Evolutionary conservation across 495 filamentous ascomycete genomes (phyloP).

Genomic region (Penicillium pancosmium): DNA sequence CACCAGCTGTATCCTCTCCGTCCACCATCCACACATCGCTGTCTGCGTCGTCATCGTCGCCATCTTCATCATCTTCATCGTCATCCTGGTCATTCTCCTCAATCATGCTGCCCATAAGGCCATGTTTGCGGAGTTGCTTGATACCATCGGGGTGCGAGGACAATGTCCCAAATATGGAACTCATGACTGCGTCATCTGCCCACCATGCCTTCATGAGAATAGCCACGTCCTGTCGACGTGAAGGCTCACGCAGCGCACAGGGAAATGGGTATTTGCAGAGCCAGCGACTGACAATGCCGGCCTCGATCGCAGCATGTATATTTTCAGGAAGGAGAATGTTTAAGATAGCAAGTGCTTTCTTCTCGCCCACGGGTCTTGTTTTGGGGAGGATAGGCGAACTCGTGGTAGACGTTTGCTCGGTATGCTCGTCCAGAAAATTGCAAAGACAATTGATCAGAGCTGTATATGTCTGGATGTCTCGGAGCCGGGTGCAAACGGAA

Average conservation of each 20-base stretch:
- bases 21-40: slow-evolving; percentile 57
- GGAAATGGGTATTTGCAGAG: slow-evolving; percentile 54
- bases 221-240: slow-evolving; percentile 43
- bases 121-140: slow-evolving; percentile 48
- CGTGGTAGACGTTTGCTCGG: slow-evolving; percentile 38
- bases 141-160: slow-evolving; percentile 35
- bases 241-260: slow-evolving; percentile 38
- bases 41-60: slow-evolving; percentile 48
- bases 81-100: slow-evolving; percentile 50
- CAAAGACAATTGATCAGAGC: slow-evolving; percentile 51
- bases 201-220: slow-evolving; percentile 52
- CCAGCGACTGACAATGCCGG: slow-evolving; percentile 52
- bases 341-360: slow-evolving; percentile 43
- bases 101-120: slow-evolving; percentile 47
- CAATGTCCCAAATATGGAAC: slow-evolving; percentile 42
- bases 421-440: slow-evolving; percentile 50
- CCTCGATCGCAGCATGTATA: slow-evolving; percentile 41
- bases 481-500: slow-evolving; percentile 40
- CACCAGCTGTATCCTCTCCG: slow-evolving; percentile 48
- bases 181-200: slow-evolving; percentile 50
- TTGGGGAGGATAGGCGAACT: slow-evolving; percentile 48
- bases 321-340: slow-evolving; percentile 44
- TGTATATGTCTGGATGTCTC: slow-evolving; percentile 41
- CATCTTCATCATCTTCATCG: slow-evolving; percentile 44
- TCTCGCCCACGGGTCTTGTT: slow-evolving; percentile 46